Conservation (phyloP, 495 filamentous ascomycete genomes). For the Barbatosphaeria neglecta region DNA sequence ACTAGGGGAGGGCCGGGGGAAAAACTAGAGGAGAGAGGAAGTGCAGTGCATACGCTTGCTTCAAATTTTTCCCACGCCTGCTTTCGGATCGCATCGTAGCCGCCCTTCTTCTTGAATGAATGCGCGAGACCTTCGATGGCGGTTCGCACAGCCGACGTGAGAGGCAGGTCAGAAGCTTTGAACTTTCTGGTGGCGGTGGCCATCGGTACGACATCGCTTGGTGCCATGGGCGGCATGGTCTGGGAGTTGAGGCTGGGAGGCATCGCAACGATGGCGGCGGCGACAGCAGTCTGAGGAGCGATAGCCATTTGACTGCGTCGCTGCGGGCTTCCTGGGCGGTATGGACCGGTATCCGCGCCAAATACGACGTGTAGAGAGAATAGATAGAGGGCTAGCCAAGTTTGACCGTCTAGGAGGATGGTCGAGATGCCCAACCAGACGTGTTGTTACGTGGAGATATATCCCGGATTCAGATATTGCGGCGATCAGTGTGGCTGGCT, state of each 20-base stretch:
- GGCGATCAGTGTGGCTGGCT: too few relatives aligned
- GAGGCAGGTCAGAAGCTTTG: constrained; percentile 73
- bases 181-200: constrained; percentile 46
- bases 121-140: constrained; percentile 70
- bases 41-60: constrained; percentile 45
- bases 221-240: neutral
- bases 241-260: neutral
- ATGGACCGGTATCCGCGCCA: too few relatives aligned
- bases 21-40: constrained; percentile 1
- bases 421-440: too few relatives aligned
- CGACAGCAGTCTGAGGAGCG: neutral
- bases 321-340: too few relatives aligned
- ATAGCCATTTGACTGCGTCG: neutral
- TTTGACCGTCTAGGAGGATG: too few relatives aligned
- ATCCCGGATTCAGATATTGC: too few relatives aligned
- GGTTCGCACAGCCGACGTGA: constrained; percentile 56
- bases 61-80: constrained; percentile 71
- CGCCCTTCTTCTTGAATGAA: constrained; percentile 83
- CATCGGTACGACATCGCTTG: neutral
- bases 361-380: too few relatives aligned
- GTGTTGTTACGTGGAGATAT: too few relatives aligned
- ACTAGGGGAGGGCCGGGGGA: too few relatives aligned
- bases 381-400: too few relatives aligned
- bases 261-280: neutral
- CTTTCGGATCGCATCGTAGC: constrained; percentile 76